Evolutionary conservation across 257 asterid genomes (phyloP), one percentile per base, ranked within the genome.

Genomic region (Pogostemon cablin): DNA sequence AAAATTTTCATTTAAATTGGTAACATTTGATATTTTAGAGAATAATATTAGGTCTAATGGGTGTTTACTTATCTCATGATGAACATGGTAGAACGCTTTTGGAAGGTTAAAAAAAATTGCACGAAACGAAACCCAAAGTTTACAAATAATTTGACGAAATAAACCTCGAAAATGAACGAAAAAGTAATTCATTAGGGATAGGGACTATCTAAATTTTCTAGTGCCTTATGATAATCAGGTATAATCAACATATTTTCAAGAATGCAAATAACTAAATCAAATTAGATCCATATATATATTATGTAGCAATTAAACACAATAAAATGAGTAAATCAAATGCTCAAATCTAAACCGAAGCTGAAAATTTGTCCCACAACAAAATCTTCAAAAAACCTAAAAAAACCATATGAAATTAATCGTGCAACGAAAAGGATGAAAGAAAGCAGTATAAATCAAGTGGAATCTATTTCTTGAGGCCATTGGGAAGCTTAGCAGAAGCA

Each of bases 401-500:
- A 25, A 1, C 32, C 32, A 25, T 25, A 25, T 1, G 32, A 25
- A 25, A 25, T 25, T 25, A 25, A 25, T 25, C 32, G 32, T 58
- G 47, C 47, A 41, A 62, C 42, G 43, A 37, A 41, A 68, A 67
- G 4, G 9, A 38, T 39, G 43, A 35, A 56, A 42, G 7, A 25
- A 44, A 71, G 46, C 34, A 38, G 5, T 17, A 40, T 39, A 5
- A 3, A 6, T 46, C 6, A 65, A 25, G 62, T 10, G 55, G 58
- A 72, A 50, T 34, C 85, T 81, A 83, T 76, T 83, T 82, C 0
- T 80, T 71, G 15, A 68, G 69, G 44, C 83, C 85, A 32, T 75
- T 76, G 47, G 80, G 52, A 37, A 52, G n/a, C 75, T 76, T 67
- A 56, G 87, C 75, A 35, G 81, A 44, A 39, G 5, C 80, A 38